Conservation (phyloP, 164 flowering plant genomes). For the Aristolochia fimbriata region DNA sequence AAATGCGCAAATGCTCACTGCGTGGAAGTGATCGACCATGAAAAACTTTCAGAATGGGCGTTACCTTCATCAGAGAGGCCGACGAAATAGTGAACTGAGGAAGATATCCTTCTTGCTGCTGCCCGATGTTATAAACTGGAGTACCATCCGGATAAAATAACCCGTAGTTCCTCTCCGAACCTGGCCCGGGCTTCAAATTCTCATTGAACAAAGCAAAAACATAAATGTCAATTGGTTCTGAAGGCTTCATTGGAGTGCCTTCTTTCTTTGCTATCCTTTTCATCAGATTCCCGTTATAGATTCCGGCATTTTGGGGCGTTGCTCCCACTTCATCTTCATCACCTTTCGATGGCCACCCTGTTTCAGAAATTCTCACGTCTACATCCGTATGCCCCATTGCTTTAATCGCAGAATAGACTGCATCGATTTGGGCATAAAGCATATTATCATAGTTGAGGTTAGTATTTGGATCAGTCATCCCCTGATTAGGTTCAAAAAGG, state of each 20-base stretch:
- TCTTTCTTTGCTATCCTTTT: constrained; percentile 32
- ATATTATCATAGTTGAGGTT: constrained; percentile 75
- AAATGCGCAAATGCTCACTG: too few species aligned
- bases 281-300: constrained; percentile 69
- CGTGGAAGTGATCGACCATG: too few species aligned
- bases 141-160: constrained; percentile 68
- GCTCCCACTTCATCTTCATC: constrained; percentile 80
- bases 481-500: constrained; percentile 58
- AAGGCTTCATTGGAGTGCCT: constrained; percentile 78
- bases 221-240: constrained; percentile 50
- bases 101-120: constrained; percentile 44
- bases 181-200: constrained; percentile 78
- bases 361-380: constrained; percentile 71
- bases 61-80: constrained; percentile 12
- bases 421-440: constrained; percentile 91
- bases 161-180: constrained; percentile 92
- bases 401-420: constrained; percentile 74
- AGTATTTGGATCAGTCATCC: constrained; percentile 41
- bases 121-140: constrained; percentile 68
- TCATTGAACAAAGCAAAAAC: constrained; percentile 94
- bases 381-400: constrained; percentile 71
- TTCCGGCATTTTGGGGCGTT: constrained; percentile 56
- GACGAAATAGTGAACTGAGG: constrained; percentile 24
- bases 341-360: constrained; percentile 97
- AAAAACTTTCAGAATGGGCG: background rate